These are phyloP conservation scores for Agaricus bisporus DNA, from an alignment of 768 basidiomycete species.

Conservation along the genomic window DNA sequence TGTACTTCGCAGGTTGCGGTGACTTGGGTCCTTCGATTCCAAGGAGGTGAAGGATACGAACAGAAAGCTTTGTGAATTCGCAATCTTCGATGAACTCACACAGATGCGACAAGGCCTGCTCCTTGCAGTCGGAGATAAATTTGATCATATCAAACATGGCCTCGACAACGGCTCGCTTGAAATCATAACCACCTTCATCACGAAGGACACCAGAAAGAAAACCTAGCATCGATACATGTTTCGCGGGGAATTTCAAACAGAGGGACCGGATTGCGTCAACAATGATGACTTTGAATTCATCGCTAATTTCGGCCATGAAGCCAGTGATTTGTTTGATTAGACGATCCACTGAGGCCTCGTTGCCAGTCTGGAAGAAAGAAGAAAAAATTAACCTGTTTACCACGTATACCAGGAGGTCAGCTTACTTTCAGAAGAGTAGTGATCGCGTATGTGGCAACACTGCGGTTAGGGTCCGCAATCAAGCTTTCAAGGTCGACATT, in stretches of 20 bases:
- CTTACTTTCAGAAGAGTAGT: slow-evolving; percentile 92
- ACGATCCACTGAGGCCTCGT: slow-evolving; percentile 97
- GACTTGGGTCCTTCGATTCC: slow-evolving; percentile 96
- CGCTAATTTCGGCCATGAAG: slow-evolving; percentile 99
- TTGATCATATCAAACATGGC: slow-evolving; percentile 99
- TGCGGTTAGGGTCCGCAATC: slow-evolving; percentile 92
- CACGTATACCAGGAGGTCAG: background rate
- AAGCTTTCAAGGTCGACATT: slow-evolving; percentile 96
- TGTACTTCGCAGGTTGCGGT: slow-evolving; percentile 96
- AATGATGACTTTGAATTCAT: slow-evolving; percentile 99
- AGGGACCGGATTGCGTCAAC: slow-evolving; percentile 97
- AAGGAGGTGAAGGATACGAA: slow-evolving; percentile 91
- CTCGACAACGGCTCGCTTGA: slow-evolving; percentile 98
- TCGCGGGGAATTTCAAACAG: slow-evolving; percentile 97
- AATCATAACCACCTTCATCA: slow-evolving; percentile 98
- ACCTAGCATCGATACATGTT: slow-evolving; percentile 94
- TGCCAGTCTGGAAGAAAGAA: slow-evolving; percentile 67
- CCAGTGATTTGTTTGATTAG: slow-evolving; percentile 99
- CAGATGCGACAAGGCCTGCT: slow-evolving; percentile 94
- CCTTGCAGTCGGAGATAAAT: slow-evolving; percentile 91
- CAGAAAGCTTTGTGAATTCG: slow-evolving; percentile 98
- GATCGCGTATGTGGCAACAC: slow-evolving; percentile 97
- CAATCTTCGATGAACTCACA: slow-evolving; percentile 99
- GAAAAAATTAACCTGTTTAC: background rate
- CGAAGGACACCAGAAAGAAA: slow-evolving; percentile 96